A percentile compares a stretch with the other conserved stretches of the same genome.
Conservation (phyloP, 495 filamentous ascomycete genomes). For the Penicillium canariense region DNA sequence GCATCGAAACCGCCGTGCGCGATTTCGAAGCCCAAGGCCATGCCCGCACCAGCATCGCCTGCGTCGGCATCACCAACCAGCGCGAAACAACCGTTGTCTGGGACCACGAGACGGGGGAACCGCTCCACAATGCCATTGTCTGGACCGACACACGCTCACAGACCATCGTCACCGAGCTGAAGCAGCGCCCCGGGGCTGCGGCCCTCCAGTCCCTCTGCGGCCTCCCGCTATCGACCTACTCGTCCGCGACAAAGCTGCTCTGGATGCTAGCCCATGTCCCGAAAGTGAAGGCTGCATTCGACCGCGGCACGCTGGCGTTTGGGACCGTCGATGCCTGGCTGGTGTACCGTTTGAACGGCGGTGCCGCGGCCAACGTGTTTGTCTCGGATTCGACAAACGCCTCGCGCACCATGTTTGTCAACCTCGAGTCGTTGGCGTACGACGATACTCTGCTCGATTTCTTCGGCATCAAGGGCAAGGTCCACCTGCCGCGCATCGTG, state of each 20-base stretch:
- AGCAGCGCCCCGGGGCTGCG: constrained; percentile 59
- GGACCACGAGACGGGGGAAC: constrained; percentile 82
- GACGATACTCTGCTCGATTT: constrained; percentile 78
- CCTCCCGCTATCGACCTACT: constrained; percentile 90
- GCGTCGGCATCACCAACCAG: constrained; percentile 92
- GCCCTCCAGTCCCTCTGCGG: constrained; percentile 74
- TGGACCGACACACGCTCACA: constrained; percentile 93
- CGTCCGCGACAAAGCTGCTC: constrained; percentile 82
- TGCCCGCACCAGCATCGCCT: constrained; percentile 65
- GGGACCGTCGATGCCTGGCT: constrained; percentile 94
- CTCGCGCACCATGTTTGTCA: constrained; percentile 95
- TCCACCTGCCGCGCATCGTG: constrained; percentile 80
- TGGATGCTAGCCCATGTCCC: constrained; percentile 81
- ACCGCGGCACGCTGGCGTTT: constrained; percentile 76
- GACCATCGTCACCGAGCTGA: constrained; percentile 72
- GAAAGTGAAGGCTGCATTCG: constrained; percentile 70
- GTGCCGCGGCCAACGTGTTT: constrained; percentile 62
- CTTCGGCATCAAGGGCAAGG: constrained; percentile 69
- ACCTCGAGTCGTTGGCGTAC: constrained; percentile 79
- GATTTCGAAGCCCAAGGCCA: constrained; percentile 68
- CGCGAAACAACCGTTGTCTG: constrained; percentile 92
- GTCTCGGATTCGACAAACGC: constrained; percentile 94
- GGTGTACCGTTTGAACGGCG: constrained; percentile 86
- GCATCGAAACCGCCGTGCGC: constrained; percentile 74
- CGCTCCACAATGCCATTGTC: constrained; percentile 85